These are phyloP conservation scores for Plasmodium adleri DNA, from an alignment of 169 alveolate genomes.

Conservation along the genomic window DNA sequence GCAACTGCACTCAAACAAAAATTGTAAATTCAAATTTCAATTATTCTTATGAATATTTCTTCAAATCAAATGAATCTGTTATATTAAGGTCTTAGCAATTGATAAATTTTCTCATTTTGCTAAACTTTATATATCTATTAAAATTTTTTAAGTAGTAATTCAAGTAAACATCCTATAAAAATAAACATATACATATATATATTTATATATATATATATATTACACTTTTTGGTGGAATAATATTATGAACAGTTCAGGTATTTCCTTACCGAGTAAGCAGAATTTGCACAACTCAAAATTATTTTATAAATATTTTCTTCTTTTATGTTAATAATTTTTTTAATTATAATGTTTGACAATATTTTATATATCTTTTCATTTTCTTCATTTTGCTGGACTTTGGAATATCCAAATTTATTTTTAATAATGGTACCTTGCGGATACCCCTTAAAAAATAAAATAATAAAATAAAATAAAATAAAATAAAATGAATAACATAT, in stretches of 20 bases:
- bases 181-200: not conserved
- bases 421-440: slow-evolving; percentile 31
- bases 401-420: slow-evolving; percentile 55
- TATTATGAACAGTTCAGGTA: not conserved
- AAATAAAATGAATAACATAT: not conserved
- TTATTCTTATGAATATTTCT: slow-evolving; percentile 4
- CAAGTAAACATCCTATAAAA: slow-evolving; percentile 44
- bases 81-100: slow-evolving; percentile 60
- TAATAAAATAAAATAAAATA: not conserved
- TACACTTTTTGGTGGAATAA: not conserved
- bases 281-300: slow-evolving; percentile 63
- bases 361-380: slow-evolving; percentile 30
- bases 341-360: slow-evolving; percentile 36
- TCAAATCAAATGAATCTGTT: not conserved
- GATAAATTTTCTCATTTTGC: slow-evolving; percentile 53
- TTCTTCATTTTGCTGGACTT: slow-evolving; percentile 11
- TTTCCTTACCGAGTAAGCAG: slow-evolving; percentile 58
- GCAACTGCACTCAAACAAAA: slow-evolving; percentile 22
- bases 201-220: not conserved
- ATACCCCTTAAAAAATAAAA: slow-evolving; percentile 34
- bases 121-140: slow-evolving; percentile 45
- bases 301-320: slow-evolving; percentile 53
- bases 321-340: slow-evolving; percentile 42
- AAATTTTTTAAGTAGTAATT: slow-evolving; percentile 59
- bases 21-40: slow-evolving; percentile 16